These are phyloP conservation scores for Boletus patriciae DNA, from an alignment of 768 basidiomycete species.

Conservation along the genomic window DNA sequence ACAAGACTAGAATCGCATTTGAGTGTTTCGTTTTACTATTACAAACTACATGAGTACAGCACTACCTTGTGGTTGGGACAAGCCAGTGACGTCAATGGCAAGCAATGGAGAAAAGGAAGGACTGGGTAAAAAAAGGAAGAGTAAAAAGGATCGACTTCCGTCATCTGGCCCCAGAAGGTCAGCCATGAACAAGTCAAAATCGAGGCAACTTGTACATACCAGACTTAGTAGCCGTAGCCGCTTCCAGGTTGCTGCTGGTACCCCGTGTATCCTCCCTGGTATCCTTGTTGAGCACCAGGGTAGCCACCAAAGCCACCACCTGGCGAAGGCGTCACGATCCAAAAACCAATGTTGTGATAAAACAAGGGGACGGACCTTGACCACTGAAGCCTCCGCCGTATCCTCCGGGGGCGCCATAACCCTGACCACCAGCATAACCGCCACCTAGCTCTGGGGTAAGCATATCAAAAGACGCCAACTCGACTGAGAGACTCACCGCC, in stretches of 20 bases:
- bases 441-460: slow-evolving; percentile 27
- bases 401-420: slow-evolving; percentile 17
- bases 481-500: slow-evolving; percentile 14
- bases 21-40: slow-evolving; percentile 19
- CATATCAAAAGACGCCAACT: not conserved
- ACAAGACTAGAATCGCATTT: slow-evolving; percentile 5
- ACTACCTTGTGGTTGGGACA: slow-evolving; percentile 6
- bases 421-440: slow-evolving; percentile 32
- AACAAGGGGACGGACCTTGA: slow-evolving; percentile 8
- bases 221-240: slow-evolving; percentile 30
- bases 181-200: not conserved
- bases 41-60: slow-evolving; percentile 15
- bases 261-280: slow-evolving; percentile 22
- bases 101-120: slow-evolving; percentile 3
- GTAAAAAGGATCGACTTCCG: not conserved
- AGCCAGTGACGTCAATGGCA: not conserved
- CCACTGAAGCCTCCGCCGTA: slow-evolving; percentile 25
- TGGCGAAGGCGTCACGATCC: not conserved
- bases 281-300: slow-evolving; percentile 15
- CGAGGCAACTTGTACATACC: slow-evolving; percentile 4
- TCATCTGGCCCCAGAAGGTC: not conserved
- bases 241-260: slow-evolving; percentile 28
- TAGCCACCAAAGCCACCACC: slow-evolving; percentile 17
- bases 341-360: not conserved
- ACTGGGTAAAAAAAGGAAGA: not conserved